Evolutionary conservation across 2,329 filamentous ascomycete genomes (phyloP), one percentile per base, ranked within the genome.

Genomic region (Aureobasidium sp.): DNA sequence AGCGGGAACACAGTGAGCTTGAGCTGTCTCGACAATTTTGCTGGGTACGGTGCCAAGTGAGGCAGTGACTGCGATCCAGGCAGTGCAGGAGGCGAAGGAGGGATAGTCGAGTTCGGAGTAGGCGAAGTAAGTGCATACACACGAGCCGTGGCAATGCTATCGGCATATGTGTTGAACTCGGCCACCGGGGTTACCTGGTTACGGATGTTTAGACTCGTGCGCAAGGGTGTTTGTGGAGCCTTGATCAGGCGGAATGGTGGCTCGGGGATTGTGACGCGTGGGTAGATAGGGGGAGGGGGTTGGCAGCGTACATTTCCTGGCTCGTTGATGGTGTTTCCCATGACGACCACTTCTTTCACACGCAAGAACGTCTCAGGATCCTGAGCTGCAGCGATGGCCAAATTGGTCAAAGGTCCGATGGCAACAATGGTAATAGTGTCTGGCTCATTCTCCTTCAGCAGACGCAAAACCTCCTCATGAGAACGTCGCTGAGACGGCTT

Each of bases 151-250:
- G 79, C 79, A 58, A 79, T 69, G 52, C 75, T 74, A 66, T 99
- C 95, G 63, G 94, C 92, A 71, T 91, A 96, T 62, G 88, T 89
- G 79, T 99, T 99, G 83, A 99, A 99, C 74, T 99, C 94, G 65
- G 90, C 91, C 13, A 88, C 84, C 1, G 94, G 93, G 0, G 84
- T 87, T 67, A 87, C 82, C 78, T 81, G 74, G 64, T 76, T 76
- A 52, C 68, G 58, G 23, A 53, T 32, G 39, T 65, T 68, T 17
- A 71, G 68, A 63, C 64, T 61, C 20, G 65, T 59, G 61, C 69
- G 67, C 23, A 76, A 61, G 3, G 70, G 70, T 0, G 71, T 72
- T 20, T 72, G 64, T 10, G 73, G 71, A 66, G 76, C 70, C 62
- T 77, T 77, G 60, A 72, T 75, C 23, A 77, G 68, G 37, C 70